Evolutionary conservation across 1,284 basidiomycete species (phyloP).

Genomic region (Mycosarcoma mackinlayi): DNA sequence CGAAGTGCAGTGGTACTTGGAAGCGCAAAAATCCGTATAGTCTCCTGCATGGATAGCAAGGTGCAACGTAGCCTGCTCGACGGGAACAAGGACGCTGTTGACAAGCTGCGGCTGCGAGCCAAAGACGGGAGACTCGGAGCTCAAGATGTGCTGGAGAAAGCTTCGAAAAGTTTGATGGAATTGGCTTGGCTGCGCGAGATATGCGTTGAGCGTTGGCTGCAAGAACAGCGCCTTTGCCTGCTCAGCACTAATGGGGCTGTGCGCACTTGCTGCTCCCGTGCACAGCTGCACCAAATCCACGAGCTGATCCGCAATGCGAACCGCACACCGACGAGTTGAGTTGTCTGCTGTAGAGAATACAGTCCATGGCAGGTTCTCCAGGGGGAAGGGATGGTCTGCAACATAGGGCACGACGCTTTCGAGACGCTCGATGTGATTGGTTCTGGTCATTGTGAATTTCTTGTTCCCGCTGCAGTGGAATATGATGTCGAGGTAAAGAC

Average conservation of each 20-base stretch:
- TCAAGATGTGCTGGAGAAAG: conserved; percentile 23
- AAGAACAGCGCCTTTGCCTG: neutral
- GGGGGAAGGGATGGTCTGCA: conserved; percentile 35
- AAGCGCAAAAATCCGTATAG: conserved; percentile 50
- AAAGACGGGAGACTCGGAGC: neutral
- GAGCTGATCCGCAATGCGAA: conserved; percentile 36
- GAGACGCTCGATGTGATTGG: conserved; percentile 8
- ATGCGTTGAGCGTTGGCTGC: conserved; percentile 30
- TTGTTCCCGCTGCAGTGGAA: too few species aligned
- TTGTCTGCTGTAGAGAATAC: conserved; percentile 18
- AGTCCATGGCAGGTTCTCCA: conserved; percentile 48
- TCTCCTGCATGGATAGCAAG: conserved; percentile 37
- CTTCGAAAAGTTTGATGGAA: conserved; percentile 13
- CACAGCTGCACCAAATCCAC: conserved; percentile 30
- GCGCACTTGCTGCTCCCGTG: neutral
- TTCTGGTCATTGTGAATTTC: conserved; percentile 2
- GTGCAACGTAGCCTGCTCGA: conserved; percentile 16
- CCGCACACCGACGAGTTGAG: conserved; percentile 4
- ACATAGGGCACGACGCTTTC: conserved; percentile 13
- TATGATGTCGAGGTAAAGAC: too few species aligned
- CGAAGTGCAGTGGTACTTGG: conserved; percentile 35
- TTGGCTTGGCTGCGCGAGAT: conserved; percentile 7
- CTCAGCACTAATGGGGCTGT: neutral
- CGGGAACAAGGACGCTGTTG: conserved; percentile 2
- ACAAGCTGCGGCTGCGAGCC: neutral